A percentile compares a stretch with the other conserved stretches of the same genome.
phyloP scores from a whole-genome alignment of 2,329 filamentous ascomycete species.

The Sarocladium strictum region DNA sequence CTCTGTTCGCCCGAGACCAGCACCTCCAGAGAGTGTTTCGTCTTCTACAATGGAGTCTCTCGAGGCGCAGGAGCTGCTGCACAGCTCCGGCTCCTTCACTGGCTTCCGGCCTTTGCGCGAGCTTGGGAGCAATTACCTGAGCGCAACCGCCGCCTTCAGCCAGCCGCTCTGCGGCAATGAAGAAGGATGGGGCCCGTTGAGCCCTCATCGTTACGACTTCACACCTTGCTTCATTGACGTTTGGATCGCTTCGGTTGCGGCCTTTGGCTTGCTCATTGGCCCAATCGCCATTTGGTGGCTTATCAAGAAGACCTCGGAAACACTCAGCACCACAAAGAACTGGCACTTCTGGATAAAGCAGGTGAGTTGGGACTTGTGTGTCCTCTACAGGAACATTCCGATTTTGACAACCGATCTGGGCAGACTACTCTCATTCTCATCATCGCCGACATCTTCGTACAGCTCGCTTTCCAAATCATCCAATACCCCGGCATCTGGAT shows the following conservation, averaged over 20 bases:
- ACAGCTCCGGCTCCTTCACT: conserved; percentile 55
- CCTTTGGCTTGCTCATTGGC: conserved; percentile 74
- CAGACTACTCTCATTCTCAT: conserved; percentile 60
- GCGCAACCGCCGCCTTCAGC: conserved; percentile 37
- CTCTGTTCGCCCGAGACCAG: too few species aligned
- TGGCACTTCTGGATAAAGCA: conserved; percentile 93
- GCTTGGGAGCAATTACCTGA: conserved; percentile 57
- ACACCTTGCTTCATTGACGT: conserved; percentile 97
- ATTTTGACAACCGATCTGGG: conserved; percentile 7
- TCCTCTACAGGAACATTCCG: conserved; percentile 3
- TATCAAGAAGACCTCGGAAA: conserved; percentile 59
- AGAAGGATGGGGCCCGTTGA: conserved; percentile 95
- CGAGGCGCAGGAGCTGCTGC: conserved; percentile 39
- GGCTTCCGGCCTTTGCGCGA: conserved; percentile 46
- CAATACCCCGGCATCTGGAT: conserved; percentile 65
- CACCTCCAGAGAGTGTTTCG: background rate
- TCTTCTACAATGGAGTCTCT: background rate
- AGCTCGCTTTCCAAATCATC: conserved; percentile 71
- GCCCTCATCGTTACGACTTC: conserved; percentile 82
- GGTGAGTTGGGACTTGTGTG: conserved; percentile 39
- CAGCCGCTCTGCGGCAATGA: conserved; percentile 81
- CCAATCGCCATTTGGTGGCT: conserved; percentile 75
- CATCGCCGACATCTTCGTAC: conserved; percentile 60
- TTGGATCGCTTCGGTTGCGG: conserved; percentile 72
- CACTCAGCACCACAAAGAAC: conserved; percentile 61